Conservation (phyloP, 176 grass and related monocot genomes). For the Themeda triandra region DNA sequence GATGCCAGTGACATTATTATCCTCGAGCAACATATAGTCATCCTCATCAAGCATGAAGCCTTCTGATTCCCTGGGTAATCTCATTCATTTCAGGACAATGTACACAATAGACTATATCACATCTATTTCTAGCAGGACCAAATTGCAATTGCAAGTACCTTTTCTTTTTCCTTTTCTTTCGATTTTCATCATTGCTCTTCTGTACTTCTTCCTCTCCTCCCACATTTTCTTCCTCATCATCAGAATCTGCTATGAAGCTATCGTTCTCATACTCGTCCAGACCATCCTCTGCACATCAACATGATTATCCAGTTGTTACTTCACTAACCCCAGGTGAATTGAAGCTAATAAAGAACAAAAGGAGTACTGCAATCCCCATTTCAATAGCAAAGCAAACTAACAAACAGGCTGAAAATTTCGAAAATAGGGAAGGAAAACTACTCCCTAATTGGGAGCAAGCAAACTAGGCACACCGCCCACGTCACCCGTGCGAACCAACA, state of each 20-base stretch:
- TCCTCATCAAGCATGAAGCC: slow-evolving; percentile 89
- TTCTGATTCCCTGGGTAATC: slow-evolving; percentile 59
- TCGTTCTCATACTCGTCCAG: slow-evolving; percentile 91
- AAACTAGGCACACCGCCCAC: too few species aligned
- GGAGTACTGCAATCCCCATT: neutral
- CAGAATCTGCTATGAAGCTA: slow-evolving; percentile 75
- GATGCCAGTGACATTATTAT: slow-evolving; percentile 86
- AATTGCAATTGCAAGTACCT: slow-evolving; percentile 44
- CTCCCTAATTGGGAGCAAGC: too few species aligned
- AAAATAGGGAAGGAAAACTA: too few species aligned
- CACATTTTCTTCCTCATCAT: slow-evolving; percentile 73
- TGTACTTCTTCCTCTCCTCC: slow-evolving; percentile 52
- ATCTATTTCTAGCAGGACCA: neutral
- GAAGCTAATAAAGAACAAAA: neutral
- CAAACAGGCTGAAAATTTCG: neutral
- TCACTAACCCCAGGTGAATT: neutral
- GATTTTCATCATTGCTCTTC: slow-evolving; percentile 70
- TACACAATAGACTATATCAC: slow-evolving; percentile 1
- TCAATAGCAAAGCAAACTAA: neutral
- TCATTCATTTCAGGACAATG: slow-evolving; percentile 19
- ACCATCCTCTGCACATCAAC: slow-evolving; percentile 55
- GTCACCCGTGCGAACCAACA: too few species aligned
- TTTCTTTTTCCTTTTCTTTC: slow-evolving; percentile 83
- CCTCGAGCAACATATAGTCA: slow-evolving; percentile 94
- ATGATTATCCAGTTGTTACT: neutral